These are phyloP conservation scores for Arthrobotrys sinensis DNA, from an alignment of 2,329 filamentous ascomycete species.

Conservation along the genomic window DNA sequence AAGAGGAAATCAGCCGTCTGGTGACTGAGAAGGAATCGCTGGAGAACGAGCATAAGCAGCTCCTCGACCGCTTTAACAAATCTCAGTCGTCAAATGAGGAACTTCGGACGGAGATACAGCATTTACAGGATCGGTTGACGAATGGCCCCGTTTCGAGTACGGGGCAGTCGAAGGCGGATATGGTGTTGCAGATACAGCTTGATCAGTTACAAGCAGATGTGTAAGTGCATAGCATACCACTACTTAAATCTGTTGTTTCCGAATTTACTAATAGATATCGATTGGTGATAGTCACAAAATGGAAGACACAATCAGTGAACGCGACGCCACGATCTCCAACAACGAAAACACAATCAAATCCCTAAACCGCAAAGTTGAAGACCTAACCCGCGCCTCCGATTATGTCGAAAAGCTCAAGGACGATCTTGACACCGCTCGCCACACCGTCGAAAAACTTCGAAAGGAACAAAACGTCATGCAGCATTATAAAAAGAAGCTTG, in stretches of 20 bases:
- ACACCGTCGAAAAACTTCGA: conserved; percentile 65
- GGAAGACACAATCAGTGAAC: conserved; percentile 64
- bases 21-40: conserved; percentile 64
- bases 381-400: conserved; percentile 63
- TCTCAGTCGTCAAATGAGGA: conserved; percentile 57
- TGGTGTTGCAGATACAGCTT: conserved; percentile 63
- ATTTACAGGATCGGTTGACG: conserved; percentile 62
- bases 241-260: background rate
- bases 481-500: conserved; percentile 65
- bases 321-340: conserved; percentile 62
- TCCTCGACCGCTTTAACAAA: conserved; percentile 62
- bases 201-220: conserved; percentile 64
- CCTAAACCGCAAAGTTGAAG: conserved; percentile 63
- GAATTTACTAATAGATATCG: conserved; percentile 1
- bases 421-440: conserved; percentile 64
- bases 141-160: conserved; percentile 56
- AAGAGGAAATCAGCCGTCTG: conserved; percentile 64
- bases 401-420: conserved; percentile 64
- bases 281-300: conserved; percentile 61
- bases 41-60: conserved; percentile 63
- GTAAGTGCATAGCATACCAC: conserved; percentile 18
- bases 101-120: conserved; percentile 50
- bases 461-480: conserved; percentile 65
- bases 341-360: conserved; percentile 63
- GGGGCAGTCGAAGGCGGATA: conserved; percentile 61